phyloP scores from a whole-genome alignment of 2,329 filamentous ascomycete genomes.

The Fusarium napiforme region DNA sequence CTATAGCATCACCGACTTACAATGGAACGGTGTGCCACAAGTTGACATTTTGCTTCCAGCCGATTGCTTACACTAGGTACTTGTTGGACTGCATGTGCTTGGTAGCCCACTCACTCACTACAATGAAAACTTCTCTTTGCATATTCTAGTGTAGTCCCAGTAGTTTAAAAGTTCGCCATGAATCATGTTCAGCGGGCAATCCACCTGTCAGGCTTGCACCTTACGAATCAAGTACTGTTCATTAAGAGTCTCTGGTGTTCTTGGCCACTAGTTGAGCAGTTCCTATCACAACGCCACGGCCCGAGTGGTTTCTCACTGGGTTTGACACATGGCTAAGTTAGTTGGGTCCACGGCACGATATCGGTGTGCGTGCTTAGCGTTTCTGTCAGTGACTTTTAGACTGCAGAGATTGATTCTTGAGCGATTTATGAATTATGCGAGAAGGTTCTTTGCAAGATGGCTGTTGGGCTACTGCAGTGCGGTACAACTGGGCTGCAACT shows the following conservation, averaged over 20 bases:
- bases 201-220: not conserved
- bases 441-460: not conserved
- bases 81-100: not conserved
- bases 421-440: constrained; percentile 8
- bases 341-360: not conserved
- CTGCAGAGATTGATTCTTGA: not conserved
- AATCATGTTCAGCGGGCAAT: constrained; percentile 9
- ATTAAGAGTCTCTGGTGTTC: not conserved
- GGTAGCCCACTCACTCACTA: not conserved
- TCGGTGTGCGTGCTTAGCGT: constrained; percentile 5
- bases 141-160: not conserved
- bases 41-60: not conserved
- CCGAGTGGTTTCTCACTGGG: constrained; percentile 1
- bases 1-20: not conserved
- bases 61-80: not conserved
- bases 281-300: constrained; percentile 2
- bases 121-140: not conserved
- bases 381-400: not conserved
- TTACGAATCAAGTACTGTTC: not conserved
- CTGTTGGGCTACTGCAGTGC: not conserved
- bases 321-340: not conserved
- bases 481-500: not conserved
- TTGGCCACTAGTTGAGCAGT: constrained; percentile 8
- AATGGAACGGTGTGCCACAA: not conserved
- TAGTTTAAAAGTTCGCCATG: not conserved